phyloP scores from a whole-genome alignment of 169 alveolate species.

The Plasmodium inui region DNA sequence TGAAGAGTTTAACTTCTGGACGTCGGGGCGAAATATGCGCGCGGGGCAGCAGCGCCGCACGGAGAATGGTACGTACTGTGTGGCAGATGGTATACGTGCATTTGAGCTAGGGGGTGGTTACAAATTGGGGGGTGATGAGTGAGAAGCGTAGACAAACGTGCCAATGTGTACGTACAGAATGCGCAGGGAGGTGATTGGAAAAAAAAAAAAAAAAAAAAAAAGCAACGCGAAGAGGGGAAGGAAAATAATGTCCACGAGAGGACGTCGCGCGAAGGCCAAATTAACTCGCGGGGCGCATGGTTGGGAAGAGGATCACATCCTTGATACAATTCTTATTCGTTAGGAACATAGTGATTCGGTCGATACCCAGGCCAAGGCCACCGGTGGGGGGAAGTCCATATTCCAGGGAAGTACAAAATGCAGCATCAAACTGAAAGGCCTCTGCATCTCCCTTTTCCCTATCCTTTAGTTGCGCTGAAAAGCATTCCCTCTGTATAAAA shows the following conservation, averaged over 20 bases:
- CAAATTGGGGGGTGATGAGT: neutral
- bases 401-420: slow-evolving; percentile 93
- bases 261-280: no score
- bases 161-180: neutral
- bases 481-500: slow-evolving; percentile 93
- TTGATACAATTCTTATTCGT: slow-evolving; percentile 93
- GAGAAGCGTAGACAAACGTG: neutral
- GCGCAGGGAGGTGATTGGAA: neutral
- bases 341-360: slow-evolving; percentile 95
- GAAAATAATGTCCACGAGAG: neutral
- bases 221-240: neutral
- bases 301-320: slow-evolving; percentile 78
- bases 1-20: neutral
- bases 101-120: neutral
- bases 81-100: neutral
- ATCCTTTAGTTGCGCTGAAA: slow-evolving; percentile 90
- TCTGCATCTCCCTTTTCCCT: slow-evolving; percentile 88
- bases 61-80: neutral
- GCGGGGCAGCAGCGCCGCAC: neutral
- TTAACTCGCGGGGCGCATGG: slow-evolving; percentile 47
- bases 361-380: slow-evolving; percentile 98
- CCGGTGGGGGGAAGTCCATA: slow-evolving; percentile 97
- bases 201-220: neutral
- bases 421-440: slow-evolving; percentile 93
- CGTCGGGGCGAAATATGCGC: neutral